Evolutionary conservation across 1,284 basidiomycete species (phyloP).

Genomic region (Trametes versicolor): DNA sequence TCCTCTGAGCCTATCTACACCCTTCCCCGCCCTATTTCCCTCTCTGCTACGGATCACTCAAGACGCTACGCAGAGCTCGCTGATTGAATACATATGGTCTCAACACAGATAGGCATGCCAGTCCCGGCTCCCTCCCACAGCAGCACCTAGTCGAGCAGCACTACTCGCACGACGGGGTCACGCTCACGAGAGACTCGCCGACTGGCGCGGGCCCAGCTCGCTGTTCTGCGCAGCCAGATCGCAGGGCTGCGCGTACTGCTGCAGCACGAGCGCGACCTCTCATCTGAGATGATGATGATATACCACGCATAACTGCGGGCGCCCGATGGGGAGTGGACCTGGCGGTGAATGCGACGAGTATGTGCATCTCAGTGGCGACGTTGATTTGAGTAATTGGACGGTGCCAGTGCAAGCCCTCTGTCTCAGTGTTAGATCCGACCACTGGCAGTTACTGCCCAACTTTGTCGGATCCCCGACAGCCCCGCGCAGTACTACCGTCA

Average conservation of each 20-base stretch:
- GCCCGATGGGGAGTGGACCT: neutral
- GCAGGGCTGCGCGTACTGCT: constrained; percentile 18
- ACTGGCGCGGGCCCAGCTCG: constrained; percentile 15
- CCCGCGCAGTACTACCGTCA: no score
- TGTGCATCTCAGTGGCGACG: neutral
- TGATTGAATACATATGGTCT: neutral
- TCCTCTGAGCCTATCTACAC: neutral
- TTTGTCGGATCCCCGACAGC: no score
- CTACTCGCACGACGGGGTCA: constrained; percentile 5
- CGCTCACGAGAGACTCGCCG: neutral
- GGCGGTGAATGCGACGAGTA: neutral
- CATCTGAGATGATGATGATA: constrained; percentile 1
- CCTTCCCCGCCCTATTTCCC: neutral
- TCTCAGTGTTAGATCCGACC: no score
- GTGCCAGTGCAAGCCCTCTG: no score
- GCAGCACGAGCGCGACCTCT: constrained; percentile 17
- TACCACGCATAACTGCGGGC: neutral
- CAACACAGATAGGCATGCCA: neutral
- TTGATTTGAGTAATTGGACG: no score
- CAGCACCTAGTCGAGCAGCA: neutral
- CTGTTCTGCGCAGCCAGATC: constrained; percentile 16
- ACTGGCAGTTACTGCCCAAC: no score
- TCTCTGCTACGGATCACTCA: neutral
- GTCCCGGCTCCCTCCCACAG: neutral
- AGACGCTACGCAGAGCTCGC: neutral